phyloP scores from a whole-genome alignment of 2,329 filamentous ascomycete genomes.

The Botrytis hyacinthi region DNA sequence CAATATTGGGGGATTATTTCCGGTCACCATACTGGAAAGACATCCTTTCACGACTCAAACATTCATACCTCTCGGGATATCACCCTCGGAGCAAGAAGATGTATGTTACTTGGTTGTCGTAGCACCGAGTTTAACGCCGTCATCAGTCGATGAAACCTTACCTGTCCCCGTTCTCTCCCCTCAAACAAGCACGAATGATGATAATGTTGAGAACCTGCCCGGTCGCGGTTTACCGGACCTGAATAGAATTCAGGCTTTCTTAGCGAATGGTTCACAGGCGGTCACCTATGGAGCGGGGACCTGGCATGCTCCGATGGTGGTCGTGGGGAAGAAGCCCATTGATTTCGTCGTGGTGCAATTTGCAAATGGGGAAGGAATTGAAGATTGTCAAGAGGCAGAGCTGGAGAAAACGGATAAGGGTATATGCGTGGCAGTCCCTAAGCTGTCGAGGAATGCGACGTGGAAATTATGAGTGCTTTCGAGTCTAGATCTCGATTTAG shows the following conservation, averaged over 20 bases:
- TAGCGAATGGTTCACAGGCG: slow-evolving; percentile 74
- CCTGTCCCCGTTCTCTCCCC: slow-evolving; percentile 42
- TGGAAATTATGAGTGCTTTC: slow-evolving; percentile 23
- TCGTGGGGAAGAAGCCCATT: slow-evolving; percentile 66
- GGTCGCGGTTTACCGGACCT: slow-evolving; percentile 64
- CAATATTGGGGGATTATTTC: slow-evolving; percentile 48
- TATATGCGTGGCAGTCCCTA: slow-evolving; percentile 30
- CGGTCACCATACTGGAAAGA: slow-evolving; percentile 74
- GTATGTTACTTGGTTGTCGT: slow-evolving; percentile 80
- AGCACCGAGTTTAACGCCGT: slow-evolving; percentile 67
- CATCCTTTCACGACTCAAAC: slow-evolving; percentile 95
- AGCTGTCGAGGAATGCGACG: slow-evolving; percentile 9
- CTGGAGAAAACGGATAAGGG: slow-evolving; percentile 20
- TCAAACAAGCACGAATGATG: slow-evolving; percentile 8
- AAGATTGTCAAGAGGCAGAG: slow-evolving; percentile 84
- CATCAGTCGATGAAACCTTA: slow-evolving; percentile 41
- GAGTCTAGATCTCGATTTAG: neutral
- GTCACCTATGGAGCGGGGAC: slow-evolving; percentile 91
- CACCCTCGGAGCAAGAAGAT: slow-evolving; percentile 43
- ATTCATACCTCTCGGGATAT: slow-evolving; percentile 73
- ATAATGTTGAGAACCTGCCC: slow-evolving; percentile 23
- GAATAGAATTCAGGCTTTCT: slow-evolving; percentile 67
- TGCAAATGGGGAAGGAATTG: slow-evolving; percentile 73
- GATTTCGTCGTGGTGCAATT: slow-evolving; percentile 91
- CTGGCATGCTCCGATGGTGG: slow-evolving; percentile 96